Conservation (phyloP, 306 rosid genomes). For the Calophaca sinica region DNA sequence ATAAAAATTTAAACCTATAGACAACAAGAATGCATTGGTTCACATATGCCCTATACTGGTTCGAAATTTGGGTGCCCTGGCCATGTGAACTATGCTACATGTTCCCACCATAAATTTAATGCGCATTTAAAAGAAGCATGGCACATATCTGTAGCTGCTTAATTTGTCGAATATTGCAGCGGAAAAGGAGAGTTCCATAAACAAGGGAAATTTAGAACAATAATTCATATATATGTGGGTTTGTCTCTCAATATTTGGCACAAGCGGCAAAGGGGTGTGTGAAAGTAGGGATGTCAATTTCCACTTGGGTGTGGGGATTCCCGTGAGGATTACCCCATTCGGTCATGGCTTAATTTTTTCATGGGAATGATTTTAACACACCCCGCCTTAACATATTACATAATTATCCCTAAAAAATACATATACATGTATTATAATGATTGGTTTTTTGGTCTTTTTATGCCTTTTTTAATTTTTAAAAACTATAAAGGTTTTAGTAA, state of each 20-base stretch:
- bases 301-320: no score
- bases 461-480: no score
- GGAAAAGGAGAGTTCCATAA: constrained; percentile 23
- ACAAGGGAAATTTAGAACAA: constrained; percentile 29
- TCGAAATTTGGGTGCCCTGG: neutral
- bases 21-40: constrained; percentile 24
- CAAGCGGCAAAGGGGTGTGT: constrained; percentile 3
- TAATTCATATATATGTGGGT: constrained; percentile 37
- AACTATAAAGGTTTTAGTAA: no score
- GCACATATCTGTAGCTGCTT: constrained; percentile 11
- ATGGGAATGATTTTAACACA: no score
- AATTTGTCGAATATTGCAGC: constrained; percentile 2
- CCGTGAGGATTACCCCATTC: no score
- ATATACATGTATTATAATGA: no score
- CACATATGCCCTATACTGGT: constrained; percentile 35
- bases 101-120: constrained; percentile 36
- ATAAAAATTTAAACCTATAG: neutral
- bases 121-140: constrained; percentile 13
- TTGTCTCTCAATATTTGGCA: constrained; percentile 41
- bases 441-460: no score
- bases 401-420: no score
- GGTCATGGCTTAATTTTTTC: no score
- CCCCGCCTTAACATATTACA: no score
- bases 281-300: no score
- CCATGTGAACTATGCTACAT: constrained; percentile 45